These are phyloP conservation scores for Erysimum cheiri DNA, from an alignment of 441 rosid genomes.

Conservation along the genomic window DNA sequence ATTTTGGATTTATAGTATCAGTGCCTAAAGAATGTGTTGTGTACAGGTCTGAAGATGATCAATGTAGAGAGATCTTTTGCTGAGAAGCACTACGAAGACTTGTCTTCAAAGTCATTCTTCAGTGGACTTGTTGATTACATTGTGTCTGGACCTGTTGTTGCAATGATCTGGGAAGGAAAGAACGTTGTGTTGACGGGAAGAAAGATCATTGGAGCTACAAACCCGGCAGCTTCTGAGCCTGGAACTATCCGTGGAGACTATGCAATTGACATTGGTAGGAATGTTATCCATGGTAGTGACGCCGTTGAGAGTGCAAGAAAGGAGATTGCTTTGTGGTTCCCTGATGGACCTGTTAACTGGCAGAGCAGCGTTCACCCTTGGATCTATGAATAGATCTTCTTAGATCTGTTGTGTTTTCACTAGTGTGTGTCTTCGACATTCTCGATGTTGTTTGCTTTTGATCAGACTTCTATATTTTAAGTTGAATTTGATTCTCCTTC, in stretches of 20 bases:
- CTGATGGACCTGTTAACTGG: conserved; percentile 79
- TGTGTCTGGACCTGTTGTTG: conserved; percentile 92
- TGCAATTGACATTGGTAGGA: conserved; percentile 92
- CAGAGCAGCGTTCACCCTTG: conserved; percentile 77
- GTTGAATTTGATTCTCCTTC: not conserved
- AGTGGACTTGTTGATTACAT: conserved; percentile 87
- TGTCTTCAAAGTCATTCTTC: conserved; percentile 88
- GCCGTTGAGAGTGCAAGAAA: conserved; percentile 77
- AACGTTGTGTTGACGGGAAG: conserved; percentile 78
- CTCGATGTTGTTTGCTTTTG: not conserved
- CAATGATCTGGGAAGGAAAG: conserved; percentile 98
- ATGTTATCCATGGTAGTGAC: conserved; percentile 94
- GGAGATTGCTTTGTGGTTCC: conserved; percentile 94
- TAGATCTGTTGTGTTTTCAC: not conserved
- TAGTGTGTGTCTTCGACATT: not conserved
- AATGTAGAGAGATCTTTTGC: conserved; percentile 81
- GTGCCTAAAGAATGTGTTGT: not conserved
- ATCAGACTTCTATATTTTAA: not conserved
- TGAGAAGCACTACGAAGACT: conserved; percentile 82
- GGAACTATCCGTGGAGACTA: conserved; percentile 97
- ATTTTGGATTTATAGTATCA: not conserved
- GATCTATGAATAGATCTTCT: conserved; percentile 64
- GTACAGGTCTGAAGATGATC: conserved; percentile 69
- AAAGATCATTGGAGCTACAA: conserved; percentile 92
- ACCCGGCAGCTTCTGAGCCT: conserved; percentile 88